These are phyloP conservation scores for Plenodomus biglobosus DNA, from an alignment of 2,329 filamentous ascomycete species.

Conservation along the genomic window DNA sequence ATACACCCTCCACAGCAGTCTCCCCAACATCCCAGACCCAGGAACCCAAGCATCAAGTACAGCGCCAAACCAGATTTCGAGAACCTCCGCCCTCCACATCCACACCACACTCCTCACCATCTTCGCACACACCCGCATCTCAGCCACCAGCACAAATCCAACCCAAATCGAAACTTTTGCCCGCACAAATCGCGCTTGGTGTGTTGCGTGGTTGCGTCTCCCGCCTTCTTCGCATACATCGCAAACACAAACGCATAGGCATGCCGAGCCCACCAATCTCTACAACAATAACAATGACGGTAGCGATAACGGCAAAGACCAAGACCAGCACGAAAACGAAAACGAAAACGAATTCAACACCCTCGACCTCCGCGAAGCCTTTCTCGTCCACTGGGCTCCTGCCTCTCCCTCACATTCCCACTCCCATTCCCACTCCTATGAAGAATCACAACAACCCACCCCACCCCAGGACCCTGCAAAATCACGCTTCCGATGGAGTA, in stretches of 20 bases:
- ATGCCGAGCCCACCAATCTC: too few relatives aligned
- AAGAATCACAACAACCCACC: too few relatives aligned
- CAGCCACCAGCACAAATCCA: slow-evolving; percentile 27
- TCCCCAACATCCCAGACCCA: slow-evolving; percentile 64
- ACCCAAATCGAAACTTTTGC: slow-evolving; percentile 61
- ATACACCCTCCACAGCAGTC: slow-evolving; percentile 61
- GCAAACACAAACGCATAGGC: too few relatives aligned
- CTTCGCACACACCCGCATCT: too few relatives aligned
- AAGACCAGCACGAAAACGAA: too few relatives aligned
- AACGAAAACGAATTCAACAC: slow-evolving; percentile 27
- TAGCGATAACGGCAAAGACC: too few relatives aligned
- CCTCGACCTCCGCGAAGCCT: slow-evolving; percentile 45
- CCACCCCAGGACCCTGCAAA: too few relatives aligned
- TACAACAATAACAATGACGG: too few relatives aligned
- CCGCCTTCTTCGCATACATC: too few relatives aligned
- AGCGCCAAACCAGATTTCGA: slow-evolving; percentile 48
- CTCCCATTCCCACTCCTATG: too few relatives aligned
- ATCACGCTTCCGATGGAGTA: too few relatives aligned
- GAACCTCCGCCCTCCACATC: slow-evolving; percentile 63
- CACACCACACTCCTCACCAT: slow-evolving; percentile 62
- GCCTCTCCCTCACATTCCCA: too few relatives aligned
- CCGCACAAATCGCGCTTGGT: slow-evolving; percentile 67
- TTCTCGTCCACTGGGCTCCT: slow-evolving; percentile 48
- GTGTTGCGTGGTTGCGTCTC: slow-evolving; percentile 66
- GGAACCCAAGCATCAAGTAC: slow-evolving; percentile 37